Conservation (phyloP, 805 yeast genomes). For the Saturnispora saitoi region DNA sequence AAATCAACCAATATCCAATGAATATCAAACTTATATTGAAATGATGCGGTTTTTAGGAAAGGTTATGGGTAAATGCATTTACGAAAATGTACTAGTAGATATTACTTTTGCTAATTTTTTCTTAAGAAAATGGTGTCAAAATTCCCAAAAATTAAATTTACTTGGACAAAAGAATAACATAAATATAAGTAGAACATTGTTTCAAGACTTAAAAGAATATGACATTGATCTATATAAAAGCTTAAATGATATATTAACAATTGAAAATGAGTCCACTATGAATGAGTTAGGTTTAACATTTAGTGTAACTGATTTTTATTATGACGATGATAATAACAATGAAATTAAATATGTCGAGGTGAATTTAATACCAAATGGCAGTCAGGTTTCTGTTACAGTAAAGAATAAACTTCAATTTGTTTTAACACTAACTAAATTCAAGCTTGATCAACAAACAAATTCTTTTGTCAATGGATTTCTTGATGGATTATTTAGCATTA, state of each 20-base stretch:
- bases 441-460: conserved; percentile 55
- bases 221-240: conserved; percentile 62
- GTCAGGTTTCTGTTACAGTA: conserved; percentile 27
- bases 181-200: conserved; percentile 40
- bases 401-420: conserved; percentile 64
- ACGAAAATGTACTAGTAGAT: conserved; percentile 74
- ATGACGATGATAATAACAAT: conserved; percentile 13
- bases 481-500: conserved; percentile 60
- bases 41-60: conserved; percentile 62
- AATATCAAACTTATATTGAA: conserved; percentile 19
- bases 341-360: conserved; percentile 31
- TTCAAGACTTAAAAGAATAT: conserved; percentile 68
- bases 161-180: conserved; percentile 14
- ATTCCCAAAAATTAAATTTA: conserved; percentile 18
- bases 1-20: not conserved
- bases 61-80: conserved; percentile 81
- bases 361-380: conserved; percentile 58
- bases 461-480: conserved; percentile 55
- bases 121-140: conserved; percentile 48
- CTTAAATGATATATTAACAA: conserved; percentile 50
- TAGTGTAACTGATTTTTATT: conserved; percentile 45
- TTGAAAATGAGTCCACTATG: conserved; percentile 45
- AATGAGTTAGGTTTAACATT: conserved; percentile 57
- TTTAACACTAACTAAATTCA: conserved; percentile 69
- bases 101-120: conserved; percentile 82